These are phyloP conservation scores for Rhodamnia argentea DNA, from an alignment of 345 rosid genomes.

Conservation along the genomic window DNA sequence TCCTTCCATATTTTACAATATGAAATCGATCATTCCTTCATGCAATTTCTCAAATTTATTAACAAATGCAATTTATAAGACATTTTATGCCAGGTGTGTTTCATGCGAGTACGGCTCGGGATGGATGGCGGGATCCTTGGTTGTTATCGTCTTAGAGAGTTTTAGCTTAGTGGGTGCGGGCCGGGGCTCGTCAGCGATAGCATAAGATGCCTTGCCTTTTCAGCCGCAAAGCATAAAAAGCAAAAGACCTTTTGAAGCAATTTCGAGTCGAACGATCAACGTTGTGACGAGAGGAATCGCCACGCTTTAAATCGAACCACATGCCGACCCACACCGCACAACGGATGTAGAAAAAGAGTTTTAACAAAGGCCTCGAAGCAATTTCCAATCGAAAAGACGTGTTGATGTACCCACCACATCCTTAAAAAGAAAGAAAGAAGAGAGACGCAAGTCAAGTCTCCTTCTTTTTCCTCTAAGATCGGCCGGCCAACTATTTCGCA, in stretches of 20 bases:
- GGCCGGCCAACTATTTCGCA: background rate
- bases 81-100: background rate
- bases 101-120: background rate
- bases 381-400: background rate
- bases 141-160: background rate
- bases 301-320: too few relatives aligned
- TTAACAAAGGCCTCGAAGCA: background rate
- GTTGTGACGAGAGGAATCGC: background rate
- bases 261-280: background rate
- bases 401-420: background rate
- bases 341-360: background rate
- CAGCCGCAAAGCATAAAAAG: background rate
- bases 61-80: background rate
- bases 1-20: background rate
- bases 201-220: background rate
- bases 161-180: background rate
- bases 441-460: background rate
- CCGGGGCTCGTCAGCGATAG: background rate
- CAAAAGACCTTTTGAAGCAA: background rate
- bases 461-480: background rate
- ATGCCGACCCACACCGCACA: too few relatives aligned
- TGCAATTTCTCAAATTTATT: background rate
- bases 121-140: background rate
- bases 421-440: background rate
- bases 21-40: background rate